Evolutionary conservation across 75 land plant species (phyloP).

Genomic region (Cupressus sempervirens): DNA sequence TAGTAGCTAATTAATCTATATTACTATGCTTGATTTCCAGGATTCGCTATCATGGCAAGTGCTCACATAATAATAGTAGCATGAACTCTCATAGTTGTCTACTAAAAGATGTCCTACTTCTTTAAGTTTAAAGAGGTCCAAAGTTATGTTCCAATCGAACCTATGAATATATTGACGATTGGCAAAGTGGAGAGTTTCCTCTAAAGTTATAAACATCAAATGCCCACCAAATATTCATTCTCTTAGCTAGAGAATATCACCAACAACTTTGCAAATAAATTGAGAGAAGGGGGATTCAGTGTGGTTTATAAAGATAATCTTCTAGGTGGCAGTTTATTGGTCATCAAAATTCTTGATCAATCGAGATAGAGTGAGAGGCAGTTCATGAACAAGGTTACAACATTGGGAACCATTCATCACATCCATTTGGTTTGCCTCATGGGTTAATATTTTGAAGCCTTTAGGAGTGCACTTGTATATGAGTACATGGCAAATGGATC

Average conservation of each 20-base stretch:
- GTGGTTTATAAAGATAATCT: conserved; percentile 32
- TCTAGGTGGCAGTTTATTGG: background rate
- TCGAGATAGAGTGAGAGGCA: conserved; percentile 9
- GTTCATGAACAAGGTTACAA: conserved; percentile 30
- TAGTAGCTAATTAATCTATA: too few species aligned
- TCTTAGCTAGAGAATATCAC: conserved; percentile 19
- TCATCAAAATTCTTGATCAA: conserved; percentile 24
- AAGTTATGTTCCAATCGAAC: too few species aligned
- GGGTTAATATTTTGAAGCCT: conserved; percentile 24
- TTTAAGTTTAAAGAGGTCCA: too few species aligned
- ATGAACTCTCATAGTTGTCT: too few species aligned
- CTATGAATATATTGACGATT: too few species aligned
- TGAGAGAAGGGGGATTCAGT: conserved; percentile 32
- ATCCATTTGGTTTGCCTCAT: conserved; percentile 26
- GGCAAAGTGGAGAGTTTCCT: background rate
- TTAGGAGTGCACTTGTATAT: conserved; percentile 23
- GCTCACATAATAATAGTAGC: too few species aligned
- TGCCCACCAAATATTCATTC: conserved; percentile 11
- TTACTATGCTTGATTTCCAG: too few species aligned
- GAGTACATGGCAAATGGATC: conserved; percentile 44
- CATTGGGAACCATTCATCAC: conserved; percentile 30
- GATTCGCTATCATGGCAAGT: too few species aligned
- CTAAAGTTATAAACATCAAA: background rate
- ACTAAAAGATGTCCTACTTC: too few species aligned
- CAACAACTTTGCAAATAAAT: conserved; percentile 5